These are phyloP conservation scores for Panellus pusillus DNA, from an alignment of 768 basidiomycete genomes.

Conservation along the genomic window DNA sequence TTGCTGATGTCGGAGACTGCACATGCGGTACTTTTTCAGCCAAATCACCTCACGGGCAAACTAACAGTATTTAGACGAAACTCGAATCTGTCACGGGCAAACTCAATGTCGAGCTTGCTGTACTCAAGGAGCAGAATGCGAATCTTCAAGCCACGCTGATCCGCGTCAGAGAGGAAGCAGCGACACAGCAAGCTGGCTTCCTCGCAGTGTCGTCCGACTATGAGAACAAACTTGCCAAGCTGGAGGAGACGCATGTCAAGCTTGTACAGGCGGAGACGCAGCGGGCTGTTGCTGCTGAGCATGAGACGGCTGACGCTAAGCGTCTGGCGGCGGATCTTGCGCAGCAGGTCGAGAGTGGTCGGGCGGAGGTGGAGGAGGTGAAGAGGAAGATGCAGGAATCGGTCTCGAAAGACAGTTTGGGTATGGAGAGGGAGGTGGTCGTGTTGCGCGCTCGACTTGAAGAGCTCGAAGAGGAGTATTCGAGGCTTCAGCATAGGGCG, in stretches of 20 bases:
- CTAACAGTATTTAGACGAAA: slow-evolving; percentile 13
- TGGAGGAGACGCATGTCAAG: slow-evolving; percentile 23
- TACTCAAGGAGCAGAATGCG: slow-evolving; percentile 41
- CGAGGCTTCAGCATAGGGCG: slow-evolving; percentile 25
- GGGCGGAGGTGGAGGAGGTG: slow-evolving; percentile 10
- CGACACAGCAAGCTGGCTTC: slow-evolving; percentile 20
- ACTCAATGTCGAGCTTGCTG: slow-evolving; percentile 41
- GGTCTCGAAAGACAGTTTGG: slow-evolving; percentile 12
- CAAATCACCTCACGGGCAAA: background rate
- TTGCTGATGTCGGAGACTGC: slow-evolving; percentile 31
- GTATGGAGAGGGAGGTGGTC: slow-evolving; percentile 7
- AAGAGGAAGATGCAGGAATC: slow-evolving; percentile 13
- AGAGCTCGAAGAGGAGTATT: slow-evolving; percentile 26
- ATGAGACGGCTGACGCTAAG: slow-evolving; percentile 22
- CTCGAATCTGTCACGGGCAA: slow-evolving; percentile 35
- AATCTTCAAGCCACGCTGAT: slow-evolving; percentile 26
- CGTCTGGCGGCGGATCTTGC: slow-evolving; percentile 16
- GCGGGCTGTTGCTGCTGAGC: slow-evolving; percentile 30
- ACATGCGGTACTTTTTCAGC: slow-evolving; percentile 32
- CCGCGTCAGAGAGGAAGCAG: slow-evolving; percentile 31
- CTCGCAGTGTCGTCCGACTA: slow-evolving; percentile 20
- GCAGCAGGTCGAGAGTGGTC: slow-evolving; percentile 16
- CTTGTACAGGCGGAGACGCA: slow-evolving; percentile 28
- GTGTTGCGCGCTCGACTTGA: slow-evolving; percentile 20
- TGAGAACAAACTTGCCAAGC: slow-evolving; percentile 30